Conservation (phyloP, 495 filamentous ascomycete genomes). For the Talaromyces trachyspermus region DNA sequence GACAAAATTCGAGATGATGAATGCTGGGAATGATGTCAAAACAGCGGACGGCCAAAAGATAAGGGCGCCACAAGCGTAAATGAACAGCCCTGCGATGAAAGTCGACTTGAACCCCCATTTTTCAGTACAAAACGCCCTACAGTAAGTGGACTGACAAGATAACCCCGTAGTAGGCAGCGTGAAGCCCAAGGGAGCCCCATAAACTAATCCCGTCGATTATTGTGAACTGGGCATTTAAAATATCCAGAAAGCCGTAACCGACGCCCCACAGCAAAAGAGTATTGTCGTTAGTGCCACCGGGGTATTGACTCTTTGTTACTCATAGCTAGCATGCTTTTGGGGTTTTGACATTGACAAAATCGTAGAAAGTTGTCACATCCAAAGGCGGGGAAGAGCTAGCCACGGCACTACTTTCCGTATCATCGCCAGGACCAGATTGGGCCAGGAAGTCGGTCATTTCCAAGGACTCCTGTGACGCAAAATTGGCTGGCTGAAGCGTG, state of each 20-base stretch:
- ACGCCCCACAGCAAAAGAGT: conserved; percentile 87
- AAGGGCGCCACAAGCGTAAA: conserved; percentile 58
- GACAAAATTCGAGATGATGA: conserved; percentile 60
- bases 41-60: conserved; percentile 70
- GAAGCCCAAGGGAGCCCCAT: conserved; percentile 49
- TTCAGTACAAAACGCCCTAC: conserved; percentile 52
- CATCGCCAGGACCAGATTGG: conserved; percentile 10
- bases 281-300: conserved; percentile 59
- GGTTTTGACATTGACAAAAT: conserved; percentile 77
- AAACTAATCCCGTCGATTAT: conserved; percentile 36
- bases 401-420: conserved; percentile 21
- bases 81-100: conserved; percentile 55
- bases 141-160: conserved; percentile 50
- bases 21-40: conserved; percentile 56
- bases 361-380: conserved; percentile 52
- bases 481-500: background rate
- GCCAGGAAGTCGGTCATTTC: conserved; percentile 31
- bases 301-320: conserved; percentile 50
- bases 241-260: conserved; percentile 72
- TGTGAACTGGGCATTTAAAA: conserved; percentile 59
- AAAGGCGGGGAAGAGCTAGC: conserved; percentile 25
- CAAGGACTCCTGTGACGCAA: conserved; percentile 12
- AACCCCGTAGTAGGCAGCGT: conserved; percentile 61
- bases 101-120: conserved; percentile 61
- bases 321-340: conserved; percentile 68